Base-by-base conservation (phyloP, 176 grass and related monocot species). In the Pontederia crassipes region DNA sequence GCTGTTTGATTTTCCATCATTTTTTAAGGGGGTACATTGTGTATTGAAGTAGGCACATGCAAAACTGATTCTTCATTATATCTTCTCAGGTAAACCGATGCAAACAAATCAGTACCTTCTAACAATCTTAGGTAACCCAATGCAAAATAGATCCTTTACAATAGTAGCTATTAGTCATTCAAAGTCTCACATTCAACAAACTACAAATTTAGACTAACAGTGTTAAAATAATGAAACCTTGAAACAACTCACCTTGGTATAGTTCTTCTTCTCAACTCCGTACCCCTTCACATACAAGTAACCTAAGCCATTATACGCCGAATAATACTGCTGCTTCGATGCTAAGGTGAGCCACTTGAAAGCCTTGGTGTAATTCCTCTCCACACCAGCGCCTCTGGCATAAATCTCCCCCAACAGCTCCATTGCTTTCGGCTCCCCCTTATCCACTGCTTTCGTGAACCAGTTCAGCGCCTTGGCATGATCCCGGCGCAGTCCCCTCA, bases 281-380 rank as follows among this genome's bases (percentile, higher is more conserved):
- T 86, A 99, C 10, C 94, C 88, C 89, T 99, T 99, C 17, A 92
- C 88, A 69, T 98, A 89, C 17, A 99, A 82, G 61, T 99, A 99
- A 51, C 94, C 94, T 54, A 99, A 77, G 58, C 88, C 94, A 83
- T 99, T 99, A 75, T 99, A 99, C 48, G 94, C 94, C 47, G 94
- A 99, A 72, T 89, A 98, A 59, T 89, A 77, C 74, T 85, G 77
- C 67, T 93, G 81, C 26, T 68, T 93, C 48, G 85, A 85, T 66
- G 94, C 94, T 15, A 83, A 82, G 55, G 85, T 72, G 54, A 93
- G 68, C 82, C 79, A 99, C 62, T 81, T 83, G 62, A 86, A 99
- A 68, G 94, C 88, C 79, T 93, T 83, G 2, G 88, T 93, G 69
- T 89, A 93, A 57, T 99, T 99, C 55, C 69, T 89, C 68, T 89